Conservation (phyloP, 1,284 basidiomycete species). For the Leucoagaricus sp. region DNA sequence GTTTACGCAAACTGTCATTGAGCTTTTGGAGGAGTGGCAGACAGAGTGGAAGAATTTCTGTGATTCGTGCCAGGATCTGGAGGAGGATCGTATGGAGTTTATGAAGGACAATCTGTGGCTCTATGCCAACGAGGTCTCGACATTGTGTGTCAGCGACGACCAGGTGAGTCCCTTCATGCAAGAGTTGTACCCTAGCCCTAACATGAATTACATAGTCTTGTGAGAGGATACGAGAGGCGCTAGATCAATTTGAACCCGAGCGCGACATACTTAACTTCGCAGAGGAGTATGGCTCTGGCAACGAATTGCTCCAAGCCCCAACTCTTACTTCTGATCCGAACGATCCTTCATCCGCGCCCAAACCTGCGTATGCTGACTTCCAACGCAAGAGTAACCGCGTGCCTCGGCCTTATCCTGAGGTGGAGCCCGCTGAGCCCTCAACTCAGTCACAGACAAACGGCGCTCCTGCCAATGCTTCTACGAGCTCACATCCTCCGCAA, state of each 20-base stretch:
- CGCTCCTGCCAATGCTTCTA: not conserved
- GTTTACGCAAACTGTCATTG: slow-evolving; percentile 79
- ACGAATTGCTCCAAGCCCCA: slow-evolving; percentile 76
- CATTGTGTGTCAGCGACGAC: slow-evolving; percentile 94
- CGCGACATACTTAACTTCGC: slow-evolving; percentile 85
- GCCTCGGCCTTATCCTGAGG: slow-evolving; percentile 19
- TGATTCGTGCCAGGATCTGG: slow-evolving; percentile 93
- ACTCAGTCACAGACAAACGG: not conserved
- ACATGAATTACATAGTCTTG: slow-evolving; percentile 65
- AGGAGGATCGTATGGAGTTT: slow-evolving; percentile 93
- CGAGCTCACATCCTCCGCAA: slow-evolving; percentile 6
- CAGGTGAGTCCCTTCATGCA: slow-evolving; percentile 59
- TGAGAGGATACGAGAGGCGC: slow-evolving; percentile 78
- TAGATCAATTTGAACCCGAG: slow-evolving; percentile 81
- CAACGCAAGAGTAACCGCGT: slow-evolving; percentile 26
- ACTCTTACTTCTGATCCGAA: slow-evolving; percentile 62
- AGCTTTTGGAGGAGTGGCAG: slow-evolving; percentile 87
- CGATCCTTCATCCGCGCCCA: slow-evolving; percentile 41
- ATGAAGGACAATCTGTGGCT: slow-evolving; percentile 95
- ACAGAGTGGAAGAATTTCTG: slow-evolving; percentile 93
- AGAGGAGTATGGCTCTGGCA: slow-evolving; percentile 82
- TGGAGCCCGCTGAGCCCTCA: slow-evolving; percentile 5
- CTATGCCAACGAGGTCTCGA: slow-evolving; percentile 94
- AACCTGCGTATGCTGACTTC: slow-evolving; percentile 25
- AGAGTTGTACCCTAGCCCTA: not conserved